phyloP scores from a whole-genome alignment of 768 basidiomycete genomes.

The Trametopsis cervina region DNA sequence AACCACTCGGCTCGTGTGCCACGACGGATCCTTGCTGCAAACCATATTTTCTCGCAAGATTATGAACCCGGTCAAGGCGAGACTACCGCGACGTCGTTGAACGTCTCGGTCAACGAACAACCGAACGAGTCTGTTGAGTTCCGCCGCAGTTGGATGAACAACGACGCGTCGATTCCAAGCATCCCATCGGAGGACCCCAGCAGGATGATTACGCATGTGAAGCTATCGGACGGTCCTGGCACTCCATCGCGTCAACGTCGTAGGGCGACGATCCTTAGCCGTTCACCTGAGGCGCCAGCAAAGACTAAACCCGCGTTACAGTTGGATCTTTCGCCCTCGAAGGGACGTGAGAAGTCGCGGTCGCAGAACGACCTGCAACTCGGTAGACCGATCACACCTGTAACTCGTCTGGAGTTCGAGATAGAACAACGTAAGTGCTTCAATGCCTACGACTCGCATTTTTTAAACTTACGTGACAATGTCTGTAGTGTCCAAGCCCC shows the following conservation, averaged over 20 bases:
- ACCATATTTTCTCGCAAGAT: slow-evolving; percentile 59
- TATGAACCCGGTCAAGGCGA: slow-evolving; percentile 17
- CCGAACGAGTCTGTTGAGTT: background rate
- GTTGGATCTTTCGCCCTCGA: slow-evolving; percentile 48
- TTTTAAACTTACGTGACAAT: background rate
- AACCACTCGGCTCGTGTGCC: slow-evolving; percentile 45
- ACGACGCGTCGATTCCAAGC: slow-evolving; percentile 16
- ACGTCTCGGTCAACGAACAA: slow-evolving; percentile 7
- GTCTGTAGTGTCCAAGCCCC: slow-evolving; percentile 19
- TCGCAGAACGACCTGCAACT: slow-evolving; percentile 50
- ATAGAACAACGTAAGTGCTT: slow-evolving; percentile 48
- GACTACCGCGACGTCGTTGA: slow-evolving; percentile 26
- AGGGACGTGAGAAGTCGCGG: slow-evolving; percentile 57
- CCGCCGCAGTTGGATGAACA: slow-evolving; percentile 7
- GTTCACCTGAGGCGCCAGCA: slow-evolving; percentile 41
- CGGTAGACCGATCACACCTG: slow-evolving; percentile 58
- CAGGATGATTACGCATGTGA: slow-evolving; percentile 8
- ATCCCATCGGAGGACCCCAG: slow-evolving; percentile 22
- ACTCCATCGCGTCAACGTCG: slow-evolving; percentile 30
- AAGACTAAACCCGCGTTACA: slow-evolving; percentile 22
- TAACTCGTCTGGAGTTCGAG: slow-evolving; percentile 59
- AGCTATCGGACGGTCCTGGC: slow-evolving; percentile 19
- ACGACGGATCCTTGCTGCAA: slow-evolving; percentile 56
- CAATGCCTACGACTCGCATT: background rate
- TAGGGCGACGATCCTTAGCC: slow-evolving; percentile 63